Percentiles rank a stretch among this genome's conserved stretches.
Conservation (phyloP, 306 rosid species). For the Calophaca sinica region DNA sequence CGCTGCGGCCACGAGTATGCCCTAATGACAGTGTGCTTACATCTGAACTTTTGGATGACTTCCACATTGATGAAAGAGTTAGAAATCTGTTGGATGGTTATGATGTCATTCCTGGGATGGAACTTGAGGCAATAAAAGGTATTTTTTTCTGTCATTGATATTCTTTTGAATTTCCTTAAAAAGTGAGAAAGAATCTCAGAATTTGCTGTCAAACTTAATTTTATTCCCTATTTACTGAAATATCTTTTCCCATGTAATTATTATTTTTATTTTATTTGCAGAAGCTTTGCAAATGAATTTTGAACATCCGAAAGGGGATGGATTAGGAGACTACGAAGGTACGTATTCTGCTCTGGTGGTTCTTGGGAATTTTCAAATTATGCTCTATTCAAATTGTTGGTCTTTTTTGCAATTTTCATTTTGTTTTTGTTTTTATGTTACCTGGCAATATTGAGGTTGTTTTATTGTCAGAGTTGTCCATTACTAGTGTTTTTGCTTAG, state of each 20-base stretch:
- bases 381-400: slow-evolving; percentile 6
- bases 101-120: slow-evolving; percentile 87
- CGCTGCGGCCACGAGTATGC: slow-evolving; percentile 40
- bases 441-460: slow-evolving; percentile 35
- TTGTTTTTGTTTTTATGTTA: slow-evolving; percentile 33
- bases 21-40: slow-evolving; percentile 46
- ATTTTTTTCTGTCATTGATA: slow-evolving; percentile 35
- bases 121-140: slow-evolving; percentile 86
- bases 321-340: slow-evolving; percentile 70
- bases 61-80: slow-evolving; percentile 87
- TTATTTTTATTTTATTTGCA: slow-evolving; percentile 55
- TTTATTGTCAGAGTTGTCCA: slow-evolving; percentile 22
- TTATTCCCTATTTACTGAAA: not conserved
- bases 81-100: slow-evolving; percentile 71
- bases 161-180: slow-evolving; percentile 31
- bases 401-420: slow-evolving; percentile 9
- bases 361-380: not conserved
- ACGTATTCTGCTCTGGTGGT: slow-evolving; percentile 29
- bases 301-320: slow-evolving; percentile 63
- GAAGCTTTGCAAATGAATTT: slow-evolving; percentile 84
- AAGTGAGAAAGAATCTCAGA: not conserved
- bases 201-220: slow-evolving; percentile 31
- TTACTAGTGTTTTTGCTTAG: slow-evolving; percentile 28
- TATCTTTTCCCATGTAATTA: slow-evolving; percentile 40
- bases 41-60: slow-evolving; percentile 64